Evolutionary conservation across 371 early-diverging fungal species (phyloP), one percentile per base, ranked within the genome.

Genomic region (Apophysomyces trapeziformis): DNA sequence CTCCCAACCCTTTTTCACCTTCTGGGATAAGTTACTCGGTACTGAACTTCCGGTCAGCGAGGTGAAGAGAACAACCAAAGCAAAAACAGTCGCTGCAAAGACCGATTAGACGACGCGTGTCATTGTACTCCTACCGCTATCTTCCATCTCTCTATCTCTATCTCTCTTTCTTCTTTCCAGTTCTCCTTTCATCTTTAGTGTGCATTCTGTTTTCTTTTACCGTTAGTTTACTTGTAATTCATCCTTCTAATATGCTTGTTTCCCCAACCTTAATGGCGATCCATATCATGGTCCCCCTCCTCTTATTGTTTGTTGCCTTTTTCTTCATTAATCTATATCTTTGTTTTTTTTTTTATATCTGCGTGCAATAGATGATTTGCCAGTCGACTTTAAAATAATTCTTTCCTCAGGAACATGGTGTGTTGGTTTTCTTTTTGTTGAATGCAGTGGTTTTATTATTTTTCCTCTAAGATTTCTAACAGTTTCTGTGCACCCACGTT

Each of bases 1-100:
- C 60, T 77, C 82, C 6, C 85, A 89, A 69, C 90, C 90, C 13
- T 92, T 89, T 76, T 90, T 90, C 68, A 89, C 87, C 4, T 84
- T 87, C 62, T 92, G 92, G 92, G 92, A 92, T 74, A 76, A 77
- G 13, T 66, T 85, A 60, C 78, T 89, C 66, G 87, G 88, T 14
- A 74, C 74, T 12, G 71, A 74, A 58, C 68, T 50, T 18, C 54
- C 54, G 21, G 54, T 72, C 41, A 69, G 58, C 21, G 71, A 76
- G 58, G 74, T 71, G 8, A 71, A 70, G 65, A 68, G 68, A 35
- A 67, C 68, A 11, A 16, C 47, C 11, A 47, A 58, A n/a, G 59
- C 45, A 46, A n/a, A 46, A 16, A 12, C 36, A 14, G 59, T 44
- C 13, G 21, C 50, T 26, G 32, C 32, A 9, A 65, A 65, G 38